Evolutionary conservation across 2,329 filamentous ascomycete species (phyloP).

Genomic region (Pseudonectria buxi): DNA sequence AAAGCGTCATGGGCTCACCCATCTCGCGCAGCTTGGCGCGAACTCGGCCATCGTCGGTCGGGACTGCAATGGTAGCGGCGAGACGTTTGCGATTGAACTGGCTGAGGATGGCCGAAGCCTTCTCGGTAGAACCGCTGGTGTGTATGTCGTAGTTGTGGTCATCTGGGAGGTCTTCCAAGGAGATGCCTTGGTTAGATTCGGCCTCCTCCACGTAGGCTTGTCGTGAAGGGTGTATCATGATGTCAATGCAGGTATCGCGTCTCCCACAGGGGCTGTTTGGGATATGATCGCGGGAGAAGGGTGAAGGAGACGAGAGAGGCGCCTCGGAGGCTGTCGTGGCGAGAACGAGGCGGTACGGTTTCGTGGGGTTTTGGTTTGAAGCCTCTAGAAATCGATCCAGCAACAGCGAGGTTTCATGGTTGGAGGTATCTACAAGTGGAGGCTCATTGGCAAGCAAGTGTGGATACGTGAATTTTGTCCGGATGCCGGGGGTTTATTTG

Average conservation of each 20-base stretch:
- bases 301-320: too few relatives aligned
- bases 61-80: conserved; percentile 82
- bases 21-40: conserved; percentile 74
- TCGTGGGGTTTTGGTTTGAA: background rate
- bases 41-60: conserved; percentile 86
- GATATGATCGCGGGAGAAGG: too few relatives aligned
- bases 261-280: too few relatives aligned
- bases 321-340: too few relatives aligned
- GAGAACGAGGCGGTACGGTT: too few relatives aligned
- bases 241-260: conserved; percentile 15
- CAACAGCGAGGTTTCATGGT: too few relatives aligned
- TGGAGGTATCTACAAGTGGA: too few relatives aligned
- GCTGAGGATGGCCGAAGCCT: conserved; percentile 74
- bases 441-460: too few relatives aligned
- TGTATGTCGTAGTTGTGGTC: conserved; percentile 85
- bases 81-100: conserved; percentile 90
- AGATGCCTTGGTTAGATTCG: conserved; percentile 46
- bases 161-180: conserved; percentile 45
- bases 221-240: conserved; percentile 77
- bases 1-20: conserved; percentile 89
- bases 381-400: background rate
- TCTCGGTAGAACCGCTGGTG: conserved; percentile 60
- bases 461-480: conserved; percentile 14
- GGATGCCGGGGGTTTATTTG: conserved; percentile 21
- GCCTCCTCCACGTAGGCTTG: conserved; percentile 92